These are phyloP conservation scores for Stachybotrys elegans DNA, from an alignment of 2,329 filamentous ascomycete genomes.

Conservation along the genomic window DNA sequence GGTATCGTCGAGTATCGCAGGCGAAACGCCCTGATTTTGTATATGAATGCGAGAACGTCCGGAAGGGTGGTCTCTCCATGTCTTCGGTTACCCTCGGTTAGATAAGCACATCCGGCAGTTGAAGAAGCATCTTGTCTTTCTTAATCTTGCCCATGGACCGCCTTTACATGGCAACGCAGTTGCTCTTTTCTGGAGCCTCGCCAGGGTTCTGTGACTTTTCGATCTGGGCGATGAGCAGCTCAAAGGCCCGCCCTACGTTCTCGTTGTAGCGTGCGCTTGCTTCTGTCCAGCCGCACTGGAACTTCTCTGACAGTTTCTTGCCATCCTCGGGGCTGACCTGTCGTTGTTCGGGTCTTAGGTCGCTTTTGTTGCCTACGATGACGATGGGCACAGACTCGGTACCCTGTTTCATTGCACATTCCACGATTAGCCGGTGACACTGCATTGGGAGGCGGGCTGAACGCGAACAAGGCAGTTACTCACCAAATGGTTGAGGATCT, in stretches of 20 bases:
- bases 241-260: constrained; percentile 89
- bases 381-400: constrained; percentile 89
- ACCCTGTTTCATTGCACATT: constrained; percentile 51
- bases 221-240: constrained; percentile 89
- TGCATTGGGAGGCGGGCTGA: neutral
- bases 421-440: neutral
- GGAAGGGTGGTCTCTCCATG: too few species aligned
- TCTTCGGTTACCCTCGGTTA: too few species aligned
- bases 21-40: too few species aligned
- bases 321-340: constrained; percentile 86
- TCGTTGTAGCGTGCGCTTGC: constrained; percentile 91
- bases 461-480: constrained; percentile 22
- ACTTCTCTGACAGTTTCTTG: constrained; percentile 76
- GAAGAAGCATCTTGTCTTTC: neutral
- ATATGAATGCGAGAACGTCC: too few species aligned
- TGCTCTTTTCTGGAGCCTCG: constrained; percentile 73
- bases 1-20: too few species aligned
- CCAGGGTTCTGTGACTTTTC: constrained; percentile 90
- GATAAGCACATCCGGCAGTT: too few species aligned
- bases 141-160: neutral
- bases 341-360: constrained; percentile 86
- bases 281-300: constrained; percentile 91
- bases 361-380: constrained; percentile 95
- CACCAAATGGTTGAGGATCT: constrained; percentile 94
- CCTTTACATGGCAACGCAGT: constrained; percentile 79